These are phyloP conservation scores for Suillus bovinus DNA, from an alignment of 768 basidiomycete species.

Conservation along the genomic window DNA sequence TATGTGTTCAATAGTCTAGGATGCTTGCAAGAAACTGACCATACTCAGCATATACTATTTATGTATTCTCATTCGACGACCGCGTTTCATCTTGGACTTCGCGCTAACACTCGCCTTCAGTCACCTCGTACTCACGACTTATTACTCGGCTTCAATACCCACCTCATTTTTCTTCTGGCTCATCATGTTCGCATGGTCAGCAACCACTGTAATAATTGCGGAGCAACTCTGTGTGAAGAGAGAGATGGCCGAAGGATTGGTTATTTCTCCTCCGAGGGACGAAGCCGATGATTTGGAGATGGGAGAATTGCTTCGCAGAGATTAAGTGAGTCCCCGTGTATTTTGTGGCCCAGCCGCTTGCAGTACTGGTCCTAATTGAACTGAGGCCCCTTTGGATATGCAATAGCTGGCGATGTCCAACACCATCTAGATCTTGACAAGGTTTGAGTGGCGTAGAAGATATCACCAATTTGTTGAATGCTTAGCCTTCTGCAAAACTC, in stretches of 20 bases:
- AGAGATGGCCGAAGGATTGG: constrained; percentile 86
- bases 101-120: constrained; percentile 87
- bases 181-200: constrained; percentile 67
- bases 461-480: background rate
- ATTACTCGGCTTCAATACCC: constrained; percentile 67
- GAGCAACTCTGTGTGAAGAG: constrained; percentile 91
- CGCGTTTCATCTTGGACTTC: constrained; percentile 95
- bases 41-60: constrained; percentile 67
- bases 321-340: constrained; percentile 49
- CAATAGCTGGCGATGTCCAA: background rate
- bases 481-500: background rate
- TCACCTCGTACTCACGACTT: constrained; percentile 92
- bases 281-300: constrained; percentile 58
- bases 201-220: constrained; percentile 74
- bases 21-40: constrained; percentile 13
- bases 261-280: constrained; percentile 44
- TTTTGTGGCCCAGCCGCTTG: background rate
- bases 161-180: constrained; percentile 94
- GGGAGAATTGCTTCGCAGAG: constrained; percentile 50
- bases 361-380: background rate
- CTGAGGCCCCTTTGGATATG: background rate
- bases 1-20: constrained; percentile 45
- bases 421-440: background rate
- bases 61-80: constrained; percentile 84
- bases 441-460: constrained; percentile 5